phyloP scores from a whole-genome alignment of 1,284 basidiomycete species.

The Amylostereum areolatum region DNA sequence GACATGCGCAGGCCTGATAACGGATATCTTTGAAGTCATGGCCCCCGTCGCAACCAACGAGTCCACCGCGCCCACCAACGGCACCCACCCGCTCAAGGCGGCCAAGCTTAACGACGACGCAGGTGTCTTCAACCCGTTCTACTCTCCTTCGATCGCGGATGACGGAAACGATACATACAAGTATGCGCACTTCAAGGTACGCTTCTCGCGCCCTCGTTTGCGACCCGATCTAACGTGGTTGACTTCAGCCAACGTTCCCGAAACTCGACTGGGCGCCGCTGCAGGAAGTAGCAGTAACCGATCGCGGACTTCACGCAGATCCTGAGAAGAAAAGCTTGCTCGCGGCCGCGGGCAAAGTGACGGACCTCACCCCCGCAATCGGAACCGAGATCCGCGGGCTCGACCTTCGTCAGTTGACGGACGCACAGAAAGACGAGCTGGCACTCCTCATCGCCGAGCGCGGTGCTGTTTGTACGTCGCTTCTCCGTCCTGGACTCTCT shows the following conservation, averaged over 20 bases:
- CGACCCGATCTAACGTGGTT: constrained; percentile 1
- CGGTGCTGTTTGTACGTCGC: constrained; percentile 56
- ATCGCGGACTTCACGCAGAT: constrained; percentile 60
- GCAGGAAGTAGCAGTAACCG: constrained; percentile 48
- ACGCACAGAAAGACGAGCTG: constrained; percentile 65
- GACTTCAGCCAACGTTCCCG: constrained; percentile 56
- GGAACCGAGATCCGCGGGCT: constrained; percentile 62
- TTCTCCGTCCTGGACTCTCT: background rate
- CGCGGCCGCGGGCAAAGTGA: constrained; percentile 51
- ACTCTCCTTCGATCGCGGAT: constrained; percentile 50
- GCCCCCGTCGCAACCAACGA: constrained; percentile 38
- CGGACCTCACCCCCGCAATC: constrained; percentile 55
- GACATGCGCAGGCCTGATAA: no score
- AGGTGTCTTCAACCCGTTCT: constrained; percentile 55
- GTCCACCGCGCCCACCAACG: constrained; percentile 12
- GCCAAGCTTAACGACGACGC: constrained; percentile 4
- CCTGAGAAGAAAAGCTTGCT: constrained; percentile 52
- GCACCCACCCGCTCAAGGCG: constrained; percentile 11
- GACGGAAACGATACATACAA: constrained; percentile 48
- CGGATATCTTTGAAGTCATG: constrained; percentile 23
- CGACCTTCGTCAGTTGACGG: constrained; percentile 54
- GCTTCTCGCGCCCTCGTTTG: constrained; percentile 1
- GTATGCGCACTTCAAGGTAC: constrained; percentile 57
- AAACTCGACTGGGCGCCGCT: constrained; percentile 61
- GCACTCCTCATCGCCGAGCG: constrained; percentile 65